Evolutionary conservation across 441 rosid species (phyloP).

Genomic region (Gossypium schwendimanii): DNA sequence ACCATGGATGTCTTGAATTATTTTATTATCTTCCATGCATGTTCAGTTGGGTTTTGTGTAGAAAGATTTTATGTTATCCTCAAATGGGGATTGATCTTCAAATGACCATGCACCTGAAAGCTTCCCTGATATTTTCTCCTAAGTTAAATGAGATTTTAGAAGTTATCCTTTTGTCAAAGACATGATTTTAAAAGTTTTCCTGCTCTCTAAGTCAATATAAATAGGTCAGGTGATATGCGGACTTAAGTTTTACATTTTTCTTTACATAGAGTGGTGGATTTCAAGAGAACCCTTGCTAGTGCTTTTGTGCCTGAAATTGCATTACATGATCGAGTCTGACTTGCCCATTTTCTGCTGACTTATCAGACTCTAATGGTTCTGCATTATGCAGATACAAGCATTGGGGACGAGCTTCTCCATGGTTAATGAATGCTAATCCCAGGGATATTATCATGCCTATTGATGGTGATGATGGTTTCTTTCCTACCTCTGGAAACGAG

Average conservation of each 20-base stretch:
- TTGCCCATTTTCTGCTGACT: background rate
- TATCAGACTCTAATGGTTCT: slow-evolving; percentile 1
- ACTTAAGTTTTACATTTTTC: background rate
- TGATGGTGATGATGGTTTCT: slow-evolving; percentile 85
- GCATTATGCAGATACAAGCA: slow-evolving; percentile 47
- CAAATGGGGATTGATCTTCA: background rate
- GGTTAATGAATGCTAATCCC: slow-evolving; percentile 68
- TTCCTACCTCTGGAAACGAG: slow-evolving; percentile 82
- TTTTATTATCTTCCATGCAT: background rate
- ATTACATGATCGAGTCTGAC: background rate
- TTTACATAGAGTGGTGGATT: background rate
- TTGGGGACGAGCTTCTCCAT: slow-evolving; percentile 83
- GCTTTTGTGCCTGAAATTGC: background rate
- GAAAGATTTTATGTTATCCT: background rate
- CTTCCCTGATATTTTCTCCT: background rate
- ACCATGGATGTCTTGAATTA: slow-evolving; percentile 1
- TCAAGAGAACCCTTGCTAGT: background rate
- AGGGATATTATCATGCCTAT: slow-evolving; percentile 76
- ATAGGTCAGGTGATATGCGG: background rate
- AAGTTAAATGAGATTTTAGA: background rate
- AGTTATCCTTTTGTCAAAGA: background rate
- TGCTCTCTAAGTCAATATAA: background rate
- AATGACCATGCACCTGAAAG: background rate
- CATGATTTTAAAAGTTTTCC: background rate
- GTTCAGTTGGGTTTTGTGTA: background rate